These are phyloP conservation scores for Hanseniaspora mollemarum DNA, from an alignment of 805 yeast genomes.

Conservation along the genomic window DNA sequence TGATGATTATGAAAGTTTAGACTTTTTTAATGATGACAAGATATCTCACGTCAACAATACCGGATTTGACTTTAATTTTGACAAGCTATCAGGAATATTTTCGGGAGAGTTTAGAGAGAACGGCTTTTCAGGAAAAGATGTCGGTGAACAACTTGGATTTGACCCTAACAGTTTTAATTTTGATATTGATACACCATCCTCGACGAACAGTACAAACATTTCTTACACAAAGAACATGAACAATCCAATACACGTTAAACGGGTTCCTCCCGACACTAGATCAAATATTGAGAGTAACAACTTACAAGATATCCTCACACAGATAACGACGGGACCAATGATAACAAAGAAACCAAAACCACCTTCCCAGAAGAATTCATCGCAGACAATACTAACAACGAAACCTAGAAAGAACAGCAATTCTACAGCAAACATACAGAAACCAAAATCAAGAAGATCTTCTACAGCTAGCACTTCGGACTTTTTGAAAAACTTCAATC, in stretches of 20 bases:
- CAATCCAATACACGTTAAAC: background rate
- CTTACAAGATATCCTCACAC: background rate
- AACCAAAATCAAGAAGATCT: constrained; percentile 14
- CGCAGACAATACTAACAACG: background rate
- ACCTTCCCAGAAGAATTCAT: background rate
- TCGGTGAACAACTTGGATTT: background rate
- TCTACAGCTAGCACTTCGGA: constrained; percentile 4
- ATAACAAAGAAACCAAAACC: background rate
- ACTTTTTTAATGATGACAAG: constrained; percentile 6
- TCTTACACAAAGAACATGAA: too few relatives aligned
- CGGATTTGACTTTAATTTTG: constrained; percentile 6
- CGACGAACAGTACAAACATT: constrained; percentile 8
- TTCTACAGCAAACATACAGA: background rate
- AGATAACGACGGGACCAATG: background rate
- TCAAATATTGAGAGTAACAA: background rate
- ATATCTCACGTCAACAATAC: background rate
- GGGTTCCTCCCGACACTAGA: background rate
- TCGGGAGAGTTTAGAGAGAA: background rate
- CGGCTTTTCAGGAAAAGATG: background rate
- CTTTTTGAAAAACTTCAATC: background rate
- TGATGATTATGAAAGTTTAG: constrained; percentile 13
- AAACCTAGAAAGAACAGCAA: background rate
- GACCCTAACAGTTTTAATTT: constrained; percentile 1
- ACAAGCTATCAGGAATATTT: constrained; percentile 1
- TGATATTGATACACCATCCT: constrained; percentile 7